Percentiles rank a stretch among this genome's conserved stretches.
These are phyloP conservation scores for Sparassis latifolia DNA, from an alignment of 1,284 basidiomycete species.

Conservation along the genomic window DNA sequence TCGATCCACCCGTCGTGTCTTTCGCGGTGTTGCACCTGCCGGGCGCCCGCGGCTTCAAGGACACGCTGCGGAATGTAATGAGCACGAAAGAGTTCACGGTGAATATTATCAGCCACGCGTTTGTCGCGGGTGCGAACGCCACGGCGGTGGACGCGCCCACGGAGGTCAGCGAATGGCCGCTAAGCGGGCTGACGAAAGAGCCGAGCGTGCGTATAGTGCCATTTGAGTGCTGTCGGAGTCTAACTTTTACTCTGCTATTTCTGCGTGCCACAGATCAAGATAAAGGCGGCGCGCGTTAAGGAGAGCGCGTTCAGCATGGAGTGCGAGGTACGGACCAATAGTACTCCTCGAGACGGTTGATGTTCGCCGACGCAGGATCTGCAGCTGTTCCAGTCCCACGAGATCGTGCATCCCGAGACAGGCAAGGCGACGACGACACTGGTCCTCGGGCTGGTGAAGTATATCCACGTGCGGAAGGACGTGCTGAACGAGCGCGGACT, in stretches of 20 bases:
- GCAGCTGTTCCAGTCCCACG: conserved; percentile 51
- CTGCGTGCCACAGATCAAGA: too few relatives aligned
- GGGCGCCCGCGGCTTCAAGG: conserved; percentile 42
- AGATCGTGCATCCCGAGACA: conserved; percentile 40
- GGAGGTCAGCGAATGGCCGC: conserved; percentile 63
- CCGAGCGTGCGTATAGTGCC: conserved; percentile 37
- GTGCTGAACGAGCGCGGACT: conserved; percentile 39
- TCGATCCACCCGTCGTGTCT: conserved; percentile 63
- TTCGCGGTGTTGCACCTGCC: conserved; percentile 39
- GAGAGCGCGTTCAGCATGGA: conserved; percentile 73
- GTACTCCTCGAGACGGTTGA: neutral
- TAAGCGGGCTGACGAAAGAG: conserved; percentile 64
- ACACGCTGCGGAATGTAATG: conserved; percentile 65
- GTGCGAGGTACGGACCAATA: conserved; percentile 45
- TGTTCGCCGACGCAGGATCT: too few relatives aligned
- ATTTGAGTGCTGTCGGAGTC: too few relatives aligned
- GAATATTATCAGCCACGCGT: conserved; percentile 72
- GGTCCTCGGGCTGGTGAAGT: conserved; percentile 58
- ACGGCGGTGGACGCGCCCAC: conserved; percentile 62
- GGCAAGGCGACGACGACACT: conserved; percentile 46
- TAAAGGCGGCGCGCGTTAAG: conserved; percentile 51
- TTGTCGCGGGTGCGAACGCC: conserved; percentile 68
- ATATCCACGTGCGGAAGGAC: conserved; percentile 54
- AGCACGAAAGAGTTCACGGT: conserved; percentile 67
- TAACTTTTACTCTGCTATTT: too few relatives aligned